Conservation (phyloP, 352 stramenopile genomes). For the Phytophthora kernoviae region DNA sequence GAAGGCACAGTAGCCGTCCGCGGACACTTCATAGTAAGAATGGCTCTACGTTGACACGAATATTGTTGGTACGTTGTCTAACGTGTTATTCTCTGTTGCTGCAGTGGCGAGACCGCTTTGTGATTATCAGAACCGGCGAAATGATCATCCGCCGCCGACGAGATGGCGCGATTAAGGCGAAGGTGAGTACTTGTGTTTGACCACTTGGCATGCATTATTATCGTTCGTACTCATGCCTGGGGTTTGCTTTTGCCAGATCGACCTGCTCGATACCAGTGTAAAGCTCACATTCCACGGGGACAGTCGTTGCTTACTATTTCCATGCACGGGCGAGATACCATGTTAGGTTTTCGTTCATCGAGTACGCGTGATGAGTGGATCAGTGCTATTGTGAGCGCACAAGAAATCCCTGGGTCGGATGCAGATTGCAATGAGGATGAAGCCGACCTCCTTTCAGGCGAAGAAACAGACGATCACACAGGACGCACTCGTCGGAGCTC, state of each 20-base stretch:
- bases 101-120: constrained; percentile 74
- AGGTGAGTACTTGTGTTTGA: constrained; percentile 32
- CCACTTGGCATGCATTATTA: neutral
- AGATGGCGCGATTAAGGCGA: constrained; percentile 59
- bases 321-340: constrained; percentile 41
- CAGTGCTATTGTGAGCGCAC: constrained; percentile 56
- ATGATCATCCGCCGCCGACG: constrained; percentile 53
- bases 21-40: constrained; percentile 65
- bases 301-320: constrained; percentile 62
- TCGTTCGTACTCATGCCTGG: neutral
- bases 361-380: constrained; percentile 66
- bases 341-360: constrained; percentile 59
- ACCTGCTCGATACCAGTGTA: constrained; percentile 56
- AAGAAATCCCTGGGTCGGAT: constrained; percentile 39
- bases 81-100: constrained; percentile 4
- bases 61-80: constrained; percentile 1
- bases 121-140: constrained; percentile 53
- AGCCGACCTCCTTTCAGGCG: constrained; percentile 44
- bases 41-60: neutral
- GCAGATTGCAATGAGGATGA: constrained; percentile 43
- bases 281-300: constrained; percentile 70
- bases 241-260: constrained; percentile 41
- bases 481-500: constrained; percentile 10
- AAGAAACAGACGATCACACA: constrained; percentile 39
- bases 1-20: constrained; percentile 65